Base-by-base conservation (phyloP, 1,284 basidiomycete genomes). In the Gymnopus androsaceus region DNA sequence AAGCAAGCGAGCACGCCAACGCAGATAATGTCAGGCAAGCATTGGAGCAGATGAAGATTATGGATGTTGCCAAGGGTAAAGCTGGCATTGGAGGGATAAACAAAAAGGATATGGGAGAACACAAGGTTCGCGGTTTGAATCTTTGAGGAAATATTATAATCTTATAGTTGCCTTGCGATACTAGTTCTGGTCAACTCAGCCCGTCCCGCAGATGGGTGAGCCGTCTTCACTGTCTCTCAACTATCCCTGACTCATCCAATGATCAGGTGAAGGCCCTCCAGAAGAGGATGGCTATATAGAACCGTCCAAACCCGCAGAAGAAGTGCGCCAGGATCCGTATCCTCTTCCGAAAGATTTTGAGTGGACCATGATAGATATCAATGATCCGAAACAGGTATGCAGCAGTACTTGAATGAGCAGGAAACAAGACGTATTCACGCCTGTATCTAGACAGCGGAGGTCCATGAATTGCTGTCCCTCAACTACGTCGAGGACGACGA, bases 401-500 rank as follows among this genome's bases (percentile, higher is more conserved):
- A 19, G 12, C 23, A 11, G 23, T 23, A 25, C 8, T 33, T 3
- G 12, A 23, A 23, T 5, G n/a, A n/a, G n/a, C 31, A 36, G 1
- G 8, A 9, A 41, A 30, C 21, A 28, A 50, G 8, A 37, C 25
- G n/a, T 30, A 31, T 31, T 23, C 38, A 31, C 59, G 44, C 51
- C 40, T 30, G 25, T 34, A 4, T 31, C 15, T 6, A 98, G 92
- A 83, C 88, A 61, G 88, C 91, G 67, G 97, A 99, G 70, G 87
- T 98, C 9, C 94, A 98, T 67, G 89, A 95, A 59, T 80, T 99
- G 7, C 79, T 99, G 19, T 96, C 93, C 1, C 79, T 88, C 11
- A 93, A 99, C 73, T 99, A 99, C 64, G 95, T 99, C 46, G 97
- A 99, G 72, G 97, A 99, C 69, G 90, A 94, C 64, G 91, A 95